A percentile compares a stretch with the other conserved stretches of the same genome.
These are phyloP conservation scores for Albugo candida DNA, from an alignment of 352 stramenopile species.

Conservation along the genomic window DNA sequence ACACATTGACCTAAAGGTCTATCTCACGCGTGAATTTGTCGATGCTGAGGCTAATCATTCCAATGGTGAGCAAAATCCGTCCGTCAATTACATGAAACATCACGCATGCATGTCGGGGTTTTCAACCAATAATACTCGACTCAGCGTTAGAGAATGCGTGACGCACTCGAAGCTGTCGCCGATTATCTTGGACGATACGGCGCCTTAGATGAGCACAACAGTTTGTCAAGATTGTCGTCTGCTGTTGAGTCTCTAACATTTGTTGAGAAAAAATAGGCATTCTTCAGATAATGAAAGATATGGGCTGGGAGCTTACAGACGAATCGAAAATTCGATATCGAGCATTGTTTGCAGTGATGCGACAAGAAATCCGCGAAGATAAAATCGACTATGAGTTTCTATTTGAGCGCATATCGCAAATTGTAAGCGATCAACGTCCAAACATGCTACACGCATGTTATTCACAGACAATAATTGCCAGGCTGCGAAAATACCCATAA, in stretches of 20 bases:
- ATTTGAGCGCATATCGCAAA: constrained; percentile 40
- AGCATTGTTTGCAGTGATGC: constrained; percentile 25
- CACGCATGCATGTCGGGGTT: too few species aligned
- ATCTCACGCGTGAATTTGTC: too few species aligned
- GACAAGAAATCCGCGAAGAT: constrained; percentile 17
- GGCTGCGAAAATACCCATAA: constrained; percentile 15
- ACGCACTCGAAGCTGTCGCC: constrained; percentile 21
- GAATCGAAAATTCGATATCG: constrained; percentile 29
- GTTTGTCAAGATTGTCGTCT: constrained; percentile 6
- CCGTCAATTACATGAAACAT: too few species aligned
- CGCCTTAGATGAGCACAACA: constrained; percentile 17
- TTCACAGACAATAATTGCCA: constrained; percentile 1
- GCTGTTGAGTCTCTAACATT: constrained; percentile 1
- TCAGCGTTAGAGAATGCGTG: constrained; percentile 11
- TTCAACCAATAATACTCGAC: too few species aligned
- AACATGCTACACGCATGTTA: not conserved
- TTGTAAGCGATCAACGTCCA: constrained; percentile 11
- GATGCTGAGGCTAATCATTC: too few species aligned
- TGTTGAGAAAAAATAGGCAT: not conserved
- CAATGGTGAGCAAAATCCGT: too few species aligned
- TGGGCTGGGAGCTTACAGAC: constrained; percentile 21
- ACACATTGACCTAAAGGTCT: too few species aligned
- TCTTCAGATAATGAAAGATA: constrained; percentile 12
- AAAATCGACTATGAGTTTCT: constrained; percentile 34
- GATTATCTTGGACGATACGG: constrained; percentile 31